Base-by-base conservation (phyloP, 306 rosid species). In the Begonia masoniana region DNA sequence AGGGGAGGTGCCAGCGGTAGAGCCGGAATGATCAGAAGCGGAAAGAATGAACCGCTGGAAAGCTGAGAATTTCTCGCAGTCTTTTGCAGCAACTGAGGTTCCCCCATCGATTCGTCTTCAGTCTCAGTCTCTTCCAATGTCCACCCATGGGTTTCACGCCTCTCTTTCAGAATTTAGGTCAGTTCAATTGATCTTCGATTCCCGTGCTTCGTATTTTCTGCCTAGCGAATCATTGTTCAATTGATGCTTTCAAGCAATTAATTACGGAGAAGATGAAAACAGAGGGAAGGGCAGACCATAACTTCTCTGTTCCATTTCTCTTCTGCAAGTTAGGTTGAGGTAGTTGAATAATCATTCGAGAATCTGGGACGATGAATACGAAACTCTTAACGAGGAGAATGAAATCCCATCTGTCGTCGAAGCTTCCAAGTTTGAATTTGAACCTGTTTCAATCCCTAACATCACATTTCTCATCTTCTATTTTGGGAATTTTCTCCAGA, bases 161-260 rank as follows among this genome's bases (percentile, higher is more conserved):
- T 72, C 62, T 15, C 64, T 65, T 58, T 58, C 62, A 23, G 81
- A 71, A 57, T 56, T 70, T 55, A 78, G 86, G 89, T 77, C 69
- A 54, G 51, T 31, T 41, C 0, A 13, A 11, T 21, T 10, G 10
- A 2, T 56, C 4, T 51, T 57, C 13, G 49, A 8, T 11, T 46
- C 17, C 2, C 14, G 21, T 45, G 39, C 39, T 31, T 31, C 5
- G 39, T 31, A 31, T 5, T 6, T 5, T 31, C 39, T 31, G 7
- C 39, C 39, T 31, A 31, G 1, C 0, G 39, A 31, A 31, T 31
- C 39, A 31, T 31, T 31, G 39, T 31, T 31, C 39, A 31, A 31
- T 31, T 7, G 39, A 31, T 31, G 39, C 39, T 31, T 31, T 31
- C 9, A 31, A 31, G 39, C 39, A 0, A 3, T 21, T 21, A 21